Evolutionary conservation across 352 stramenopile genomes (phyloP).

Genomic region (Pythium aquatile): DNA sequence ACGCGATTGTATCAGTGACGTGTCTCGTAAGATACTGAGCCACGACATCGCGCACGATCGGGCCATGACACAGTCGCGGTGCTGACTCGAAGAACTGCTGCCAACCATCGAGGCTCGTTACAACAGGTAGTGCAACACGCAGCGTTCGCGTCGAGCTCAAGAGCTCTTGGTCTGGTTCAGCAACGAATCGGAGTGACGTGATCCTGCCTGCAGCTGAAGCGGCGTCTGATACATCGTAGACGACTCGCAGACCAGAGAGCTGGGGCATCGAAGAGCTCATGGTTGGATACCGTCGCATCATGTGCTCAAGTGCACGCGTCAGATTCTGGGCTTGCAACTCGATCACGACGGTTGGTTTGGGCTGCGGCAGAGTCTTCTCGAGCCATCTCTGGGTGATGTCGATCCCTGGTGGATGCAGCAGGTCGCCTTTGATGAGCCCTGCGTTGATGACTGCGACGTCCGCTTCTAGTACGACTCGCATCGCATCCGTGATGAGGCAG

Average conservation of each 20-base stretch:
- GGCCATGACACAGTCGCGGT: neutral
- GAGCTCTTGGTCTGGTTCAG: constrained; percentile 17
- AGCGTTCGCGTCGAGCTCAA: neutral
- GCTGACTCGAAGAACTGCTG: constrained; percentile 11
- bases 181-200: constrained; percentile 33
- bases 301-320: constrained; percentile 51
- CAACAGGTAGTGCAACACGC: constrained; percentile 17
- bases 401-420: constrained; percentile 45
- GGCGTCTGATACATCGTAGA: constrained; percentile 33
- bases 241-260: constrained; percentile 50
- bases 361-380: constrained; percentile 65
- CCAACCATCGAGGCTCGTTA: constrained; percentile 19
- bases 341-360: constrained; percentile 51
- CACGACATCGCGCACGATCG: constrained; percentile 24
- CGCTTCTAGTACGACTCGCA: constrained; percentile 49
- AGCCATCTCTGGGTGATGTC: constrained; percentile 62
- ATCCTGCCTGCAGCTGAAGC: constrained; percentile 18
- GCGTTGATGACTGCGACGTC: constrained; percentile 75
- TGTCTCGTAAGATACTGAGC: constrained; percentile 19
- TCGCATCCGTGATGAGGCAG: constrained; percentile 74
- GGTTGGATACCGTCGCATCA: constrained; percentile 54
- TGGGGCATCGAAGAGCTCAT: constrained; percentile 78
- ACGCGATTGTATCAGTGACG: constrained; percentile 7
- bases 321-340: constrained; percentile 47
- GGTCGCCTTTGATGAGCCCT: constrained; percentile 80